These are phyloP conservation scores for Debaryomyces hansenii DNA, from an alignment of 805 yeast genomes.

Conservation along the genomic window DNA sequence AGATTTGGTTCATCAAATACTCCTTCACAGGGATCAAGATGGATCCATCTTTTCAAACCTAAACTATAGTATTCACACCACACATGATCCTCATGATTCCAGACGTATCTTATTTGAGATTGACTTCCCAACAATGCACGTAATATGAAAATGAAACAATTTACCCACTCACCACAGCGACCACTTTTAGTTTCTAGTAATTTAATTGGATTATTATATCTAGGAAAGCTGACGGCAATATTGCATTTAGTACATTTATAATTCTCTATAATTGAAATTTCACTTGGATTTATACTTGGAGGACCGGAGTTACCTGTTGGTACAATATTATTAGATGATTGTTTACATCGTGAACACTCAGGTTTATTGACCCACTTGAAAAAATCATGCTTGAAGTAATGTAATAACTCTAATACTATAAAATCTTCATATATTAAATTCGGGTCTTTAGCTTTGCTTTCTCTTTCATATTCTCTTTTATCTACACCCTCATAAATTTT, in stretches of 20 bases:
- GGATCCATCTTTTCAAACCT: conserved; percentile 71
- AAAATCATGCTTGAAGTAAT: conserved; percentile 67
- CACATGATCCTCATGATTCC: conserved; percentile 93
- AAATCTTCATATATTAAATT: conserved; percentile 32
- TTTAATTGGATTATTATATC: conserved; percentile 68
- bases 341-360: conserved; percentile 53
- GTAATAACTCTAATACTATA: conserved; percentile 31
- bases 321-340: conserved; percentile 36
- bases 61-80: conserved; percentile 89
- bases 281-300: conserved; percentile 26
- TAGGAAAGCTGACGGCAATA: conserved; percentile 57
- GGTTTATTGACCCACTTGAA: conserved; percentile 84
- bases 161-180: conserved; percentile 96
- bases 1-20: conserved; percentile 79
- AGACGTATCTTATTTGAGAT: conserved; percentile 56
- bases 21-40: conserved; percentile 85
- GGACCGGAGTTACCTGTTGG: conserved; percentile 43
- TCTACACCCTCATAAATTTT: conserved; percentile 63
- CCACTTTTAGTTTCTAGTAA: conserved; percentile 67
- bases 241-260: conserved; percentile 61
- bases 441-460: conserved; percentile 1
- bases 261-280: conserved; percentile 61
- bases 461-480: conserved; percentile 30
- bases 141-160: conserved; percentile 70
- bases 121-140: conserved; percentile 55